A percentile compares a stretch with the other conserved stretches of the same genome.
phyloP scores from a whole-genome alignment of 768 basidiomycete species.

The Leccinum olivaceopallidum region DNA sequence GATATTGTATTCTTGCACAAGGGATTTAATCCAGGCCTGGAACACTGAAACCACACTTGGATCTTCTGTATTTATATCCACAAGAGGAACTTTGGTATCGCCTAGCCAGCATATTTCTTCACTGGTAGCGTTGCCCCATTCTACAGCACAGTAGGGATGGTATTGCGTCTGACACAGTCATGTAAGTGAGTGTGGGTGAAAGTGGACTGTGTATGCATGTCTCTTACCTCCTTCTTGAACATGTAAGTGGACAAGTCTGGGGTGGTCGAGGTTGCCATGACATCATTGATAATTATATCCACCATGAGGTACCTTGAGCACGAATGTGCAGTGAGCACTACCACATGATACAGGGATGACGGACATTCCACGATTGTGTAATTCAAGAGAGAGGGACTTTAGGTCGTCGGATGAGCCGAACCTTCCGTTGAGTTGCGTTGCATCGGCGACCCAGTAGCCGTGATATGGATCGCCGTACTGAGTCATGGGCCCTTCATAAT shows the following conservation, averaged over 20 bases:
- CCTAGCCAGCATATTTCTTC: slow-evolving; percentile 85
- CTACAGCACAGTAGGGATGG: slow-evolving; percentile 77
- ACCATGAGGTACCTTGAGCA: slow-evolving; percentile 63
- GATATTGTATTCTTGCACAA: slow-evolving; percentile 71
- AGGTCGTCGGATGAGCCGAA: slow-evolving; percentile 78
- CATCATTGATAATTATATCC: slow-evolving; percentile 84
- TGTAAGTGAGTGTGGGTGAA: slow-evolving; percentile 5
- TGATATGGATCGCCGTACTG: slow-evolving; percentile 84
- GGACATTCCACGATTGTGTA: slow-evolving; percentile 74
- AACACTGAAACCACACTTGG: slow-evolving; percentile 61
- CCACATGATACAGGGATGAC: slow-evolving; percentile 15
- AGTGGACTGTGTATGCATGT: background rate
- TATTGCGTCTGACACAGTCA: slow-evolving; percentile 51
- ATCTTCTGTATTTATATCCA: slow-evolving; percentile 79
- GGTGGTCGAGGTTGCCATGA: slow-evolving; percentile 65
- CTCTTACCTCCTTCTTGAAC: slow-evolving; percentile 60
- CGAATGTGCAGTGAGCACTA: background rate
- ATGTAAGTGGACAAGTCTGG: slow-evolving; percentile 68
- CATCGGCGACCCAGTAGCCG: slow-evolving; percentile 81
- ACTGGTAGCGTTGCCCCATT: slow-evolving; percentile 68
- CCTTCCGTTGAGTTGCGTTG: slow-evolving; percentile 61
- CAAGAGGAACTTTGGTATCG: slow-evolving; percentile 67
- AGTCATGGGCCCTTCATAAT: slow-evolving; percentile 69
- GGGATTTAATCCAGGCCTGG: slow-evolving; percentile 63
- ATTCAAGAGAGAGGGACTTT: slow-evolving; percentile 59